Percentiles rank a stretch among this genome's conserved stretches.
These are phyloP conservation scores for Metarhizium sp. DNA, from an alignment of 2,329 filamentous ascomycete species.

Conservation along the genomic window DNA sequence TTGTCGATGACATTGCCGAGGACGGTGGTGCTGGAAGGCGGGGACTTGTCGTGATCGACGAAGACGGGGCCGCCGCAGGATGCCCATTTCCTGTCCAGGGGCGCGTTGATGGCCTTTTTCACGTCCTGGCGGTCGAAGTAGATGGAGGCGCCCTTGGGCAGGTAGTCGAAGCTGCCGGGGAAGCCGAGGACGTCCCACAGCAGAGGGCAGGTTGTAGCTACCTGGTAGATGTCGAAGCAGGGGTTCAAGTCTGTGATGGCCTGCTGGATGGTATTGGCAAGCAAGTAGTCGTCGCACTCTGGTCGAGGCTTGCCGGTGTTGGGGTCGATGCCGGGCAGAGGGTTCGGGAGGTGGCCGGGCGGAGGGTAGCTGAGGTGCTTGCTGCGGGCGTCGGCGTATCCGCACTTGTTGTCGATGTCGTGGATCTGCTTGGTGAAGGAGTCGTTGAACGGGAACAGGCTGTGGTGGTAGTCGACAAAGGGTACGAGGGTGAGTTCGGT, in stretches of 20 bases:
- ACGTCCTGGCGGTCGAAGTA: slow-evolving; percentile 65
- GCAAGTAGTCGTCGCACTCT: slow-evolving; percentile 36
- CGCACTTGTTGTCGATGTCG: slow-evolving; percentile 35
- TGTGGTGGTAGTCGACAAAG: slow-evolving; percentile 51
- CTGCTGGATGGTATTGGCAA: slow-evolving; percentile 45
- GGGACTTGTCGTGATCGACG: slow-evolving; percentile 18
- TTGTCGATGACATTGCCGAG: slow-evolving; percentile 62
- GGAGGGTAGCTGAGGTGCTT: slow-evolving; percentile 59
- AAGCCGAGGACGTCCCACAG: slow-evolving; percentile 64
- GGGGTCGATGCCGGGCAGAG: slow-evolving; percentile 12
- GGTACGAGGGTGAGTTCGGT: slow-evolving; percentile 38
- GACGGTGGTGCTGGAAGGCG: not conserved
- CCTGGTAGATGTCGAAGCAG: slow-evolving; percentile 65
- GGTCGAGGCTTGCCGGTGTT: slow-evolving; percentile 21
- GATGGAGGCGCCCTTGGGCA: slow-evolving; percentile 43
- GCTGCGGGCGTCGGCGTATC: slow-evolving; percentile 48
- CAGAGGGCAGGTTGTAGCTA: slow-evolving; percentile 60
- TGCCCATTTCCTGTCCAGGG: slow-evolving; percentile 37
- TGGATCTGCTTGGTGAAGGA: slow-evolving; percentile 19
- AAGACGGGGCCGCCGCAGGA: slow-evolving; percentile 41
- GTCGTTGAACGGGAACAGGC: slow-evolving; percentile 45
- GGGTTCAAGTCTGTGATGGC: slow-evolving; percentile 56
- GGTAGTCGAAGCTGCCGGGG: slow-evolving; percentile 53
- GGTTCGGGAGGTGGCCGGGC: slow-evolving; percentile 26
- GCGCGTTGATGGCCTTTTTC: slow-evolving; percentile 58